Conservation (phyloP, 257 asterid genomes). For the Salvia hispanica region DNA sequence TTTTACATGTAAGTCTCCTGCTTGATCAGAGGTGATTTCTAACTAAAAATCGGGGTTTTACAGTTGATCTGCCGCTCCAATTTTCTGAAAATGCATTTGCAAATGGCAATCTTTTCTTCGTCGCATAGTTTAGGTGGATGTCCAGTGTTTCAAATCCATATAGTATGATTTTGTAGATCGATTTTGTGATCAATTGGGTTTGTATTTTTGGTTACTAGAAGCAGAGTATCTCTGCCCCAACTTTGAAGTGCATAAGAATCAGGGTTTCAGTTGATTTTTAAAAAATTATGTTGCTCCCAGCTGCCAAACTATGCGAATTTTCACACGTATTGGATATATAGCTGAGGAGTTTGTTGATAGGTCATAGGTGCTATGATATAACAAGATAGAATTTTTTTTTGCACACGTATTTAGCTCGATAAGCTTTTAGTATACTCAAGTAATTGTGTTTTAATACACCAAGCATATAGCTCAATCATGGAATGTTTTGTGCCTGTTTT, state of each 20-base stretch:
- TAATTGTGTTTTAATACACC: background rate
- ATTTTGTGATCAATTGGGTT: conserved; percentile 15
- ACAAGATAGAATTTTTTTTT: conserved; percentile 4
- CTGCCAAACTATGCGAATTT: background rate
- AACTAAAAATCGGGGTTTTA: background rate
- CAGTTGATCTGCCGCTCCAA: conserved; percentile 22
- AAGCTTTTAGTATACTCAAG: background rate
- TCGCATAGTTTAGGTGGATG: background rate
- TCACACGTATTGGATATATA: background rate
- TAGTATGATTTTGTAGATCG: background rate
- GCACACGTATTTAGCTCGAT: background rate
- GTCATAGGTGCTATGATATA: too few species aligned
- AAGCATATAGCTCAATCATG: background rate
- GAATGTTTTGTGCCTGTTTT: background rate
- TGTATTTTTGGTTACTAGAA: background rate
- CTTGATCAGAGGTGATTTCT: conserved; percentile 25
- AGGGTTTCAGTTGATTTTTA: background rate
- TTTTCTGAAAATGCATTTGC: conserved; percentile 20
- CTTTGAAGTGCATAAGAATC: conserved; percentile 3
- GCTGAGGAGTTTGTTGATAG: too few species aligned
- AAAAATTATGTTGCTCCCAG: background rate
- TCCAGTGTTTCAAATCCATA: background rate
- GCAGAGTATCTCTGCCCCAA: conserved; percentile 1
- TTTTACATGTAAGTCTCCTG: conserved; percentile 28
- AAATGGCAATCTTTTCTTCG: background rate